Evolutionary conservation across 768 basidiomycete species (phyloP), one percentile per base, ranked within the genome.

Genomic region (Podaxis sp.): DNA sequence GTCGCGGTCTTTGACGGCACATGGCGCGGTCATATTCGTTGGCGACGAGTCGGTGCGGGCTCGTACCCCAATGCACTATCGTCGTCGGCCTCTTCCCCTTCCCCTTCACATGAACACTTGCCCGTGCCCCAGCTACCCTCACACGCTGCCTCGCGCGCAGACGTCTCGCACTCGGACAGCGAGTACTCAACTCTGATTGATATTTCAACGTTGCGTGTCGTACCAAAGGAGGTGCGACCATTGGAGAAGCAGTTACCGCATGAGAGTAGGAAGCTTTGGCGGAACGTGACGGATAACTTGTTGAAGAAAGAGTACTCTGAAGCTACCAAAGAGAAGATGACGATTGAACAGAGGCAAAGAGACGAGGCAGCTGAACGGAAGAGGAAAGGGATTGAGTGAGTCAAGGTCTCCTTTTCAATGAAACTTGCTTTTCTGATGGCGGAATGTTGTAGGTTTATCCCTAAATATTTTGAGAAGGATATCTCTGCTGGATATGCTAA

Each of bases 211-310:
- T 75, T 98, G 54, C 78, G 80, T 19, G 73, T 88, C 25, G 76
- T 96, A 15, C 95, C 94, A 11, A 98, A 98, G 82, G 69, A 71
- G 8, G 94, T 98, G 58, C 83, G 96, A 12, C 89, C 94, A 6
- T 67, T 98, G 56, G 84, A 86, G 66, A 83, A 83, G 72, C 97
- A 98, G 72, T 80, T 86, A 15, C 82, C 85, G 6, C 76, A 82
- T 59, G 97, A 98, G 79, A 96, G 94, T 64, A 79, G 94, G 63
- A 86, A 84, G 77, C 73, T 98, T 58, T 98, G 97, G 97, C 87
- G 90, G 61, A 82, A 72, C 57, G 92, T 98, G 22, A 96, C 96
- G 55, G 80, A 76, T 50, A 79, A 83, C 63, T 75, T 98, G 61
- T 54, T 91, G 49, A 82, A 77, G 70, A 98, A 97, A 82, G 91